Base-by-base conservation (phyloP, 805 yeast species). In the Candida tammaniensis region DNA sequence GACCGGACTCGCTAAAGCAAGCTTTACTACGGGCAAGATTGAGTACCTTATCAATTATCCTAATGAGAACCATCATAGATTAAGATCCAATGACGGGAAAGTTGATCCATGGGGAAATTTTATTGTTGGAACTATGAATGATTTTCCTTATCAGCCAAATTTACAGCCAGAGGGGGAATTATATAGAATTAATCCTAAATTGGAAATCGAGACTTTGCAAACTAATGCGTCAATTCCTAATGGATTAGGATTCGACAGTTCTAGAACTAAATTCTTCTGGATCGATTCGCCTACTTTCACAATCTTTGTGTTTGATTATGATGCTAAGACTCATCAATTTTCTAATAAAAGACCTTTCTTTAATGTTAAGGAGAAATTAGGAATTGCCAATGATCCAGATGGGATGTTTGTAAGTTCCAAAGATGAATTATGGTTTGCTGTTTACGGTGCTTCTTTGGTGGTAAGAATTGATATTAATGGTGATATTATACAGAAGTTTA, bases 81-180 rank as follows among this genome's bases (percentile, higher is more conserved):
- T 62, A 33, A 48, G 72, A 15, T 82, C 93, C 26, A 88, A 88
- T 50, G 97, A 88, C 53, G 96, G 96, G 0, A 73, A 76, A 29
- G 74, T 87, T 25, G 88, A 86, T 40, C 82, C 85, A 3, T 63
- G 75, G 49, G 95, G 96, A 1, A 71, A 80, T 42, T 72, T 87
- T 32, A 82, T 85, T 74, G 76, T 85, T 31, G 96, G 96, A 1
- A 68, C 89, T 14, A 88, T 88, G 95, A 68, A 69, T 15, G 78
- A 77, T 38, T 77, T 76, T 45, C 38, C 38, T 4, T 17, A 22
- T 11, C 35, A 33, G 14, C 26, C 16, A 4, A 18, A 46, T 15
- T 50, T 55, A 11, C 35, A 53, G n/a, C 59, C 64, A 1, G 74
- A 74, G 35, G 96, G 96, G 1, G 67, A 40, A 17, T 47, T 67